phyloP scores from a whole-genome alignment of 129 eudicot genomes.

The Helichrysum umbraculigerum region DNA sequence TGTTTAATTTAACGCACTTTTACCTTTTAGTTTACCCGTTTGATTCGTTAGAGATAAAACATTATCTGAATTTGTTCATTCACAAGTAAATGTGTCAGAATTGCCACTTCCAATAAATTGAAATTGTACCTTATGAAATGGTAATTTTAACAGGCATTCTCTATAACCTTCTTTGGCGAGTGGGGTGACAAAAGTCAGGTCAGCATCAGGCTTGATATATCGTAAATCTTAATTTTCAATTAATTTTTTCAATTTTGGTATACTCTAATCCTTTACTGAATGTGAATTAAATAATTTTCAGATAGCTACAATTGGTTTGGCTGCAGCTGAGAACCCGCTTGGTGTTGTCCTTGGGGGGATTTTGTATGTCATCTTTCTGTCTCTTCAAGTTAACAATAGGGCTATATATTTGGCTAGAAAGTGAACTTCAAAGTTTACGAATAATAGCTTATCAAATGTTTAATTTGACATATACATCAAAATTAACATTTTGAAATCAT shows the following conservation, averaged over 20 bases:
- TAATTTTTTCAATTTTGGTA: background rate
- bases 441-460: background rate
- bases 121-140: background rate
- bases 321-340: conserved; percentile 94
- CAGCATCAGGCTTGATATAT: conserved; percentile 21
- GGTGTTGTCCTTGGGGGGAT: conserved; percentile 99
- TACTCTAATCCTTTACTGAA: background rate
- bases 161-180: conserved; percentile 94
- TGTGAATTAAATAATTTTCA: conserved; percentile 35
- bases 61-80: background rate
- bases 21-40: background rate
- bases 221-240: too few relatives aligned
- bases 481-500: conserved; percentile 8
- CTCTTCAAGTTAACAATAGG: background rate
- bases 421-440: background rate
- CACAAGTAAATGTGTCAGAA: too few relatives aligned
- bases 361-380: conserved; percentile 48
- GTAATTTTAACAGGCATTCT: conserved; percentile 36
- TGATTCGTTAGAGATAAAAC: background rate
- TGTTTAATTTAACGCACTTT: background rate
- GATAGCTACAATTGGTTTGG: conserved; percentile 97
- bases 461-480: background rate
- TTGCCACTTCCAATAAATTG: background rate
- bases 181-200: conserved; percentile 99
- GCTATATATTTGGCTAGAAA: too few relatives aligned